These are phyloP conservation scores for Populus tremula DNA, from an alignment of 345 rosid species.

Conservation along the genomic window DNA sequence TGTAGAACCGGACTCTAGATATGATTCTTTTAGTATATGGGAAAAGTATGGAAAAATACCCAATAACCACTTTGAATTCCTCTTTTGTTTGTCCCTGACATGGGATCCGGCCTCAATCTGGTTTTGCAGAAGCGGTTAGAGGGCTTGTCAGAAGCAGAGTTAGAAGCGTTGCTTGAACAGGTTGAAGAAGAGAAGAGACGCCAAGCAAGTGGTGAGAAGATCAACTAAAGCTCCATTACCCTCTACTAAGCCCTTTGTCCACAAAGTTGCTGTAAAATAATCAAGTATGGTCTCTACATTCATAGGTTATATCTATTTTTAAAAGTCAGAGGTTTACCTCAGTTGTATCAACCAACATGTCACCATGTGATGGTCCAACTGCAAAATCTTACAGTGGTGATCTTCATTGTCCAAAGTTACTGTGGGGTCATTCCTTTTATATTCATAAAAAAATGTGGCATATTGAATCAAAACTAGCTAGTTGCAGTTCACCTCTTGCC, in stretches of 20 bases:
- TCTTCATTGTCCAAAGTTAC: too few species aligned
- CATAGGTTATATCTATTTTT: neutral
- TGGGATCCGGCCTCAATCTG: neutral
- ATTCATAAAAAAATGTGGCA: too few species aligned
- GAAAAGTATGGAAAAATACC: neutral
- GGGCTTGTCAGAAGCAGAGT: slow-evolving; percentile 83
- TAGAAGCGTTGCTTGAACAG: slow-evolving; percentile 77
- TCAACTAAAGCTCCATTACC: slow-evolving; percentile 27
- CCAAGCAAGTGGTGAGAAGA: slow-evolving; percentile 43
- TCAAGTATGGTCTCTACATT: neutral
- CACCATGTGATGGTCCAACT: neutral
- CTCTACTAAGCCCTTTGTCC: neutral
- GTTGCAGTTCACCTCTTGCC: too few species aligned
- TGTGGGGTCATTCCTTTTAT: too few species aligned
- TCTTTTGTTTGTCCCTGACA: too few species aligned
- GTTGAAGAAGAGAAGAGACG: slow-evolving; percentile 91
- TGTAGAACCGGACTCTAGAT: neutral
- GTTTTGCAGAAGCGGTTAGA: slow-evolving; percentile 75
- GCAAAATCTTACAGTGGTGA: neutral
- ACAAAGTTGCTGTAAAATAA: neutral
- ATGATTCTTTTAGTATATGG: neutral
- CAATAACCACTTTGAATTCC: neutral
- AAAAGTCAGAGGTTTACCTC: neutral
- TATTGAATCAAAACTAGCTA: too few species aligned
- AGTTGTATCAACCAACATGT: neutral